phyloP scores from a whole-genome alignment of 1,284 basidiomycete species.

The Leucoagaricus sp. region DNA sequence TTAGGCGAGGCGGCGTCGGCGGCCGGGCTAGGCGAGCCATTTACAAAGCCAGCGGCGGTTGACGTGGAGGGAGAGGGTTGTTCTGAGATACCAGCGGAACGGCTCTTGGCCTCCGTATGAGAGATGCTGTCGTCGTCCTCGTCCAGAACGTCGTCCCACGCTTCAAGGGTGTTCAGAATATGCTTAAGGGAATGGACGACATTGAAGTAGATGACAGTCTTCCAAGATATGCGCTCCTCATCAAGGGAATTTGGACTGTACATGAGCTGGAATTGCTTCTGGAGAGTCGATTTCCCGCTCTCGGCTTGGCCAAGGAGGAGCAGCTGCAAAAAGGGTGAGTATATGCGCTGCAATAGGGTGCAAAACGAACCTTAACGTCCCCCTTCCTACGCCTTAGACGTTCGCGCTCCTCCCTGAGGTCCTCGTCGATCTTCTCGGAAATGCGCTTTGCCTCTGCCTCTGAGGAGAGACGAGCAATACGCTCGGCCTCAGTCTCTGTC shows the following conservation, averaged over 20 bases:
- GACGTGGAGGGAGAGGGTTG: slow-evolving; percentile 40
- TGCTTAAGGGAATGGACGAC: slow-evolving; percentile 75
- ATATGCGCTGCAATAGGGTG: slow-evolving; percentile 30
- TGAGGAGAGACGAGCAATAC: slow-evolving; percentile 52
- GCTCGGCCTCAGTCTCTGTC: slow-evolving; percentile 66
- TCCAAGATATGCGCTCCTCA: slow-evolving; percentile 77
- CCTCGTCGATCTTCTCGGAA: slow-evolving; percentile 80
- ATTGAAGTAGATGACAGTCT: slow-evolving; percentile 82
- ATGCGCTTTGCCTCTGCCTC: slow-evolving; percentile 75
- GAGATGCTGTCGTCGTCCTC: slow-evolving; percentile 38
- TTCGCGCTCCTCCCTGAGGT: slow-evolving; percentile 68
- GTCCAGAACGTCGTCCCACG: slow-evolving; percentile 63
- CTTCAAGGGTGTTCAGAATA: slow-evolving; percentile 69
- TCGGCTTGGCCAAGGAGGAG: slow-evolving; percentile 80
- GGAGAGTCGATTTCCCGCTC: slow-evolving; percentile 80
- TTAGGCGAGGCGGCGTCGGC: slow-evolving; percentile 26
- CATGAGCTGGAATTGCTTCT: slow-evolving; percentile 86
- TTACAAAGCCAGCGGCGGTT: slow-evolving; percentile 24
- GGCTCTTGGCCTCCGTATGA: slow-evolving; percentile 26
- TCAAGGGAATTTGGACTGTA: slow-evolving; percentile 77
- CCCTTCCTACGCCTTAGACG: slow-evolving; percentile 60
- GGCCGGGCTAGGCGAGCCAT: slow-evolving; percentile 28
- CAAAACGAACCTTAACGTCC: slow-evolving; percentile 66
- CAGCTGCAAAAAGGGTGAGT: slow-evolving; percentile 47
- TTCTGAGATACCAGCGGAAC: slow-evolving; percentile 33